phyloP scores from a whole-genome alignment of 2,329 filamentous ascomycete species.

The Trichoderma oligosporum region DNA sequence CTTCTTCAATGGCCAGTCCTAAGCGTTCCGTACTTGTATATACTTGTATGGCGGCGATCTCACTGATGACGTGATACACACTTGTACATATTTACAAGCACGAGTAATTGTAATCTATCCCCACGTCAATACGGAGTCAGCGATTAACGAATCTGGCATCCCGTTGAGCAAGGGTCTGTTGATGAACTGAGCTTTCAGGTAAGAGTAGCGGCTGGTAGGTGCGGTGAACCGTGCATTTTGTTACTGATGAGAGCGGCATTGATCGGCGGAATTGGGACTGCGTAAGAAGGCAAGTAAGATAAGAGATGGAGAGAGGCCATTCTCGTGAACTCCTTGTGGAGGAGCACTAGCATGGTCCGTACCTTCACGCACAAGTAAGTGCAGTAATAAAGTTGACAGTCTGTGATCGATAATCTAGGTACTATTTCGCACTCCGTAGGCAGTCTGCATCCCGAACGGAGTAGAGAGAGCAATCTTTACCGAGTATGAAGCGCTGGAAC shows the following conservation, averaged over 20 bases:
- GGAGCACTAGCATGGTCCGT: not conserved
- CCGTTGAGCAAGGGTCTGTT: not conserved
- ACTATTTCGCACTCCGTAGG: too few relatives aligned
- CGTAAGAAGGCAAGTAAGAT: not conserved
- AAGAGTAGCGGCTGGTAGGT: not conserved
- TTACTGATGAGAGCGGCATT: constrained; percentile 7
- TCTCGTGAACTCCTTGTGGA: not conserved
- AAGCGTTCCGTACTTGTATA: not conserved
- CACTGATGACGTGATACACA: not conserved
- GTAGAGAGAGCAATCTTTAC: not conserved
- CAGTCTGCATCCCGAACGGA: not conserved
- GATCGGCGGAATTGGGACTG: constrained; percentile 6
- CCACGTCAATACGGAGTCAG: not conserved
- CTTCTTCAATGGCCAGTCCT: not conserved
- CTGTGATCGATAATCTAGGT: not conserved
- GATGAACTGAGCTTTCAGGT: constrained; percentile 15
- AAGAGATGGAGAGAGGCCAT: not conserved
- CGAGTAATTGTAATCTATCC: not conserved
- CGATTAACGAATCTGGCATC: constrained; percentile 3
- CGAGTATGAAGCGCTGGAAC: too few relatives aligned
- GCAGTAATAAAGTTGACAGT: not conserved
- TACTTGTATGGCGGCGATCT: not conserved
- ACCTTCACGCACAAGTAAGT: not conserved
- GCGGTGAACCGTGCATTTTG: constrained; percentile 6
- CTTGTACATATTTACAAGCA: too few relatives aligned